phyloP scores from a whole-genome alignment of 768 basidiomycete species.

The Tulasnella sp. region DNA sequence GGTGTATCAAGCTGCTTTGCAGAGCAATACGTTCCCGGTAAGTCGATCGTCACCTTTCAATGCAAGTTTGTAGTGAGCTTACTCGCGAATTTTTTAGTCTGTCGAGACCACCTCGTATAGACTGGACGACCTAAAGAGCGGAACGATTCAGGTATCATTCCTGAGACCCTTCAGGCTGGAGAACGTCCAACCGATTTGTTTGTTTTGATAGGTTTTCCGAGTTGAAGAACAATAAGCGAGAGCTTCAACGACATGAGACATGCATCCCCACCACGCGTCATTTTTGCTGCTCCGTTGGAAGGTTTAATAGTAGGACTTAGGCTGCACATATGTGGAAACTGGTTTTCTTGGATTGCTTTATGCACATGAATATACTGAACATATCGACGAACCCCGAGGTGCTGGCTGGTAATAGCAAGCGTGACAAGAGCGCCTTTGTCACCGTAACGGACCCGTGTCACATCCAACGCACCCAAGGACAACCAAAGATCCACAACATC shows the following conservation, averaged over 20 bases:
- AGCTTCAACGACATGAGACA: no score
- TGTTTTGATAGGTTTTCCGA: slow-evolving; percentile 22
- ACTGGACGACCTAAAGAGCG: slow-evolving; percentile 81
- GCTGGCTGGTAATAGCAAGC: no score
- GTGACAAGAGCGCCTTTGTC: no score
- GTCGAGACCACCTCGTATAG: slow-evolving; percentile 79
- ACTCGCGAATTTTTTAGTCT: slow-evolving; percentile 28
- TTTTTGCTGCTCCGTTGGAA: no score
- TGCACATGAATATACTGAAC: not conserved
- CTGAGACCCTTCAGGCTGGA: not conserved
- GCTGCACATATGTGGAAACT: no score
- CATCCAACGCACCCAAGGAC: no score
- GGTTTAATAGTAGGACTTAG: no score
- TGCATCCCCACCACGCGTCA: not conserved
- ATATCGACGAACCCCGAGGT: not conserved
- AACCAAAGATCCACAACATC: no score
- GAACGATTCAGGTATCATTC: slow-evolving; percentile 54
- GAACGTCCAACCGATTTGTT: not conserved
- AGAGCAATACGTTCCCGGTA: slow-evolving; percentile 65
- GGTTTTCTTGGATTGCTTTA: no score
- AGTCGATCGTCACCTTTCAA: slow-evolving; percentile 22
- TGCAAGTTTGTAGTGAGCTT: not conserved
- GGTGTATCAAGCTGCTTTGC: slow-evolving; percentile 79
- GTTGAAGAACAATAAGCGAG: slow-evolving; percentile 24
- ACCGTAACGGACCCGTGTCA: no score